Evolutionary conservation across 2,329 filamentous ascomycete species (phyloP).

Genomic region (Fusarium torreyae): DNA sequence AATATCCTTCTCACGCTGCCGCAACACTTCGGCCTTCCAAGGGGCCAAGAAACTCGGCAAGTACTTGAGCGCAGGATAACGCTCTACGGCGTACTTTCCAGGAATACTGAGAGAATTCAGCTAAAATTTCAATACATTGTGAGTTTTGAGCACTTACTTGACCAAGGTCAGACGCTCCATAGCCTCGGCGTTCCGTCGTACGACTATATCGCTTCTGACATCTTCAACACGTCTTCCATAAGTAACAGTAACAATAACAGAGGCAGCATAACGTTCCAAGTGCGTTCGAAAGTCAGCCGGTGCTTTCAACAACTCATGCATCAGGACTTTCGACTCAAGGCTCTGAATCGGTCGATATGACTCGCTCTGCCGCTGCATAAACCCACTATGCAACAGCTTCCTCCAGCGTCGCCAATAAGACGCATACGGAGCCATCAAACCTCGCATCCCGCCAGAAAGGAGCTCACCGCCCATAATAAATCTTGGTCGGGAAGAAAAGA

Average conservation of each 20-base stretch:
- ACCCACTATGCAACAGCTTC: conserved; percentile 60
- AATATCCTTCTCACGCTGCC: conserved; percentile 57
- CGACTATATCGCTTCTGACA: conserved; percentile 56
- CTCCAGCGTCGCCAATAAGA: conserved; percentile 61
- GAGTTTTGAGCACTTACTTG: conserved; percentile 53
- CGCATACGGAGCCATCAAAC: conserved; percentile 61
- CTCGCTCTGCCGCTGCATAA: conserved; percentile 61
- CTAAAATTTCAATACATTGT: fast-evolving
- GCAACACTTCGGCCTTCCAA: conserved; percentile 58
- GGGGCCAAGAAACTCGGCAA: conserved; percentile 57
- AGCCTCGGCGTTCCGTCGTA: conserved; percentile 57
- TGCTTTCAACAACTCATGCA: conserved; percentile 55
- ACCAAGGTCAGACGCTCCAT: conserved; percentile 61
- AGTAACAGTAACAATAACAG: conserved; percentile 60
- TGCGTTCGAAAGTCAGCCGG: conserved; percentile 50
- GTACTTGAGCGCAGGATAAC: conserved; percentile 59
- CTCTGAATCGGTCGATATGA: conserved; percentile 59
- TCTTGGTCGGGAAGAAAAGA: conserved; percentile 62
- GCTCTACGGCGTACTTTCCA: conserved; percentile 57
- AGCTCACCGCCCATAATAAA: conserved; percentile 64
- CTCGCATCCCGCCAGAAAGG: conserved; percentile 58
- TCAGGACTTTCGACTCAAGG: conserved; percentile 59
- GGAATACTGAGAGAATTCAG: conserved; percentile 30
- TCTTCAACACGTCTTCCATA: conserved; percentile 55
- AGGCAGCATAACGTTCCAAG: conserved; percentile 54